Evolutionary conservation across 1,139 yeast genomes (phyloP), one percentile per base, ranked within the genome.

Genomic region (Lodderomyces metapsilosis): DNA sequence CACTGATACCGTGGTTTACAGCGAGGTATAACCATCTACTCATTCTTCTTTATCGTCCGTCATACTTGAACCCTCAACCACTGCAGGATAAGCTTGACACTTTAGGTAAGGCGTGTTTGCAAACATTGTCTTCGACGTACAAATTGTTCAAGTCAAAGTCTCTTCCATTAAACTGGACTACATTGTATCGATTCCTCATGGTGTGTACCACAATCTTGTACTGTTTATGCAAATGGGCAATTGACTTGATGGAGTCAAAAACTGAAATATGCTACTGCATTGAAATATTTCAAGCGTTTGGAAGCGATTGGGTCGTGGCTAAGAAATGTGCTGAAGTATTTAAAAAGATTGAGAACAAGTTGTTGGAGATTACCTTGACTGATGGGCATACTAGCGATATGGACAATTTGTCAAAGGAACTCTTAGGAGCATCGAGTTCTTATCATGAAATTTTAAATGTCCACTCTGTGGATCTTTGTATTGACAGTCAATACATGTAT

Each of bases 151-250:
- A 66, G 37, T 58, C 69, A 11, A 68, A 66, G 40, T 49, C 69
- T 31, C 51, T 74, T 27, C 80, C 78, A 0, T 52, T 71, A 39
- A 74, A 71, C 46, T 75, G 80, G 80, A 68, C 73, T 22, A 72
- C 77, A 1, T 50, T 73, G 11, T 68, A 71, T 48, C 59, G 76
- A 39, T 66, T 75, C 23, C 48, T 75, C 30, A 66, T 71, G 25
- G 65, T 66, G 12, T 71, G 78, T 50, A 66, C 76, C 17, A 67
- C 74, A 1, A 61, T 74, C 10, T 51, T 74, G 3, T 71, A 65
- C 50, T 73, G 79, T 46, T 47, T 75, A 15, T 68, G 75, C 43
- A 70, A 69, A 41, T 66, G 74, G 65, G 59, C 68, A 33, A 64
- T 73, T 21, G 77, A 74, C 49, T 53, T 73, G 13, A 56, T 62